phyloP scores from a whole-genome alignment of 192 early-diverging fungal species.

The Rhizophagus sp. region DNA sequence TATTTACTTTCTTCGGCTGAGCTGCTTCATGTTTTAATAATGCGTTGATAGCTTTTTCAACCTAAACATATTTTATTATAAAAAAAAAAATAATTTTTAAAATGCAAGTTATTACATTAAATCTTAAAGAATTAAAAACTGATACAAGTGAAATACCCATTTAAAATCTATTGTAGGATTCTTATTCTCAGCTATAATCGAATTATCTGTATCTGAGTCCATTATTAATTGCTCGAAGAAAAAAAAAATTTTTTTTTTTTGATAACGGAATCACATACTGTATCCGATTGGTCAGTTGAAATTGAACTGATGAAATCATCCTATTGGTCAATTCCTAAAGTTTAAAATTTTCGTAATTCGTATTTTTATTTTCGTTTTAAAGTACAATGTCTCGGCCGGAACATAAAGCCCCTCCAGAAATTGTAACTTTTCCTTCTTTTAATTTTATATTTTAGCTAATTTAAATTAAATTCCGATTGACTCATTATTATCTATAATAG shows the following conservation, averaged over 20 bases:
- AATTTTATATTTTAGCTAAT: background rate
- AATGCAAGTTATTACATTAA: background rate
- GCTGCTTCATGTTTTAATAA: background rate
- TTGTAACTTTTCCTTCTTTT: slow-evolving; percentile 55
- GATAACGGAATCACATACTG: no score
- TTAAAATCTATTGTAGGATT: background rate
- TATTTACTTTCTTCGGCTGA: background rate
- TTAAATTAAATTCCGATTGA: background rate
- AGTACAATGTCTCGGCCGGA: slow-evolving; percentile 88
- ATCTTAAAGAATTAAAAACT: background rate
- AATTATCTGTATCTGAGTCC: background rate
- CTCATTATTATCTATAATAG: slow-evolving; percentile 40
- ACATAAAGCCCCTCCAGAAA: slow-evolving; percentile 95
- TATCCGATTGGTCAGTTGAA: no score
- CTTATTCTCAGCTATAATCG: background rate
- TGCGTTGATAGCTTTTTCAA: background rate
- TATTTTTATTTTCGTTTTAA: no score
- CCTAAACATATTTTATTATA: background rate
- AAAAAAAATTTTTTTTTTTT: background rate
- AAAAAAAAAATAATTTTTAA: background rate
- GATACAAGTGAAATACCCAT: background rate
- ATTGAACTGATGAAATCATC: no score
- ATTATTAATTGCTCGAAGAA: background rate
- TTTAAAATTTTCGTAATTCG: no score
- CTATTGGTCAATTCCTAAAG: no score